A percentile compares a stretch with the other conserved stretches of the same genome.
phyloP scores from a whole-genome alignment of 805 yeast genomes.

The Starmerella vaccinii region DNA sequence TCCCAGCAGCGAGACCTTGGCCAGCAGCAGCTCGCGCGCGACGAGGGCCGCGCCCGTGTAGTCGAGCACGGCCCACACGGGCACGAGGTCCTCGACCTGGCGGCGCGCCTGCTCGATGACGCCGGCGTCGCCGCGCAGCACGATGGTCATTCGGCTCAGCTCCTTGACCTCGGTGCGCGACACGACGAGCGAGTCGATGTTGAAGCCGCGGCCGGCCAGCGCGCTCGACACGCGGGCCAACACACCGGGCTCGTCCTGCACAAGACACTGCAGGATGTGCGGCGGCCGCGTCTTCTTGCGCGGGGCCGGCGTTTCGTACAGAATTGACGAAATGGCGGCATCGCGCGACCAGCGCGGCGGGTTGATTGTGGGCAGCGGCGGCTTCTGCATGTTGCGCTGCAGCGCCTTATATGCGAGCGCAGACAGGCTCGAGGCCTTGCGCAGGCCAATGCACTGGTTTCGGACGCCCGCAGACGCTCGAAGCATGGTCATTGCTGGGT shows the following conservation, averaged over 20 bases:
- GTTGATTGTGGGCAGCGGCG: constrained; percentile 85
- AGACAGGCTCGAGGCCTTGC: constrained; percentile 49
- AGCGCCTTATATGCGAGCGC: constrained; percentile 90
- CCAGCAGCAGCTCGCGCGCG: constrained; percentile 80
- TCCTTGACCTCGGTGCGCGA: constrained; percentile 94
- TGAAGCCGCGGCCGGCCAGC: constrained; percentile 95
- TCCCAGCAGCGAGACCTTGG: constrained; percentile 85
- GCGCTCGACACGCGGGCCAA: constrained; percentile 87
- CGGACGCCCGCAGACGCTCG: constrained; percentile 4
- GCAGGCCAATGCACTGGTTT: constrained; percentile 15
- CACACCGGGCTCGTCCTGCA: constrained; percentile 98
- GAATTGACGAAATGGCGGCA: constrained; percentile 88
- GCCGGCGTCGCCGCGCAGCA: constrained; percentile 86
- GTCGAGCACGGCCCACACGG: constrained; percentile 95
- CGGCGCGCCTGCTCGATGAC: constrained; percentile 96
- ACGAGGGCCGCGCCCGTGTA: constrained; percentile 84
- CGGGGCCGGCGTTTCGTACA: constrained; percentile 76
- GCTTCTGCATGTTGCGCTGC: constrained; percentile 76
- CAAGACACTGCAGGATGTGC: constrained; percentile 92
- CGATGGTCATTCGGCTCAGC: constrained; percentile 93
- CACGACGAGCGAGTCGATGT: constrained; percentile 93
- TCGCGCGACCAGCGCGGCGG: constrained; percentile 94
- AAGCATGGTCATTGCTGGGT: constrained; percentile 2
- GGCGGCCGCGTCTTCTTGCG: constrained; percentile 54
- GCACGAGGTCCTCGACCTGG: constrained; percentile 94